Evolutionary conservation across 1,139 yeast species (phyloP).

Genomic region (Yamadazyma dendronema): DNA sequence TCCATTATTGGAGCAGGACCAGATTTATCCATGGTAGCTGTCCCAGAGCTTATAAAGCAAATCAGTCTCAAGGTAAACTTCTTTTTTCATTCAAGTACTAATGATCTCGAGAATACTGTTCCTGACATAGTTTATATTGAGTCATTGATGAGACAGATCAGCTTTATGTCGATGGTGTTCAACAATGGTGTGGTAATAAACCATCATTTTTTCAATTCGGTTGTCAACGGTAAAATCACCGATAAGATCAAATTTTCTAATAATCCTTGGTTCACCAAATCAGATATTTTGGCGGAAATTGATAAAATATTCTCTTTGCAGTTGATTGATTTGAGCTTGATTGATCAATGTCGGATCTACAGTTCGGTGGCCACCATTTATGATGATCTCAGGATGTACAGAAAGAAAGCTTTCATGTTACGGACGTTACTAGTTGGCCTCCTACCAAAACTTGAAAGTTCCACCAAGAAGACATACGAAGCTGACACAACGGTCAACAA

Average conservation of each 20-base stretch:
- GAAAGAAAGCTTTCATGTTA: constrained; percentile 72
- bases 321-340: constrained; percentile 41
- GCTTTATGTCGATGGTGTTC: constrained; percentile 56
- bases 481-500: constrained; percentile 4
- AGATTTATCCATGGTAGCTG: constrained; percentile 28
- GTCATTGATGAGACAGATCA: constrained; percentile 60
- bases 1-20: constrained; percentile 14
- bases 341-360: constrained; percentile 62
- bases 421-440: constrained; percentile 57
- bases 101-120: constrained; percentile 68
- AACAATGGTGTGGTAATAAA: constrained; percentile 50
- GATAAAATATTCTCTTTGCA: constrained; percentile 44
- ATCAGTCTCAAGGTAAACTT: constrained; percentile 46
- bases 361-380: constrained; percentile 67
- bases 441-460: constrained; percentile 38
- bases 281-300: constrained; percentile 51
- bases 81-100: constrained; percentile 59
- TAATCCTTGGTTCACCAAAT: constrained; percentile 22
- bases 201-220: constrained; percentile 36
- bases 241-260: constrained; percentile 7
- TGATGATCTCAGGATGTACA: constrained; percentile 53
- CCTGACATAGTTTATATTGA: constrained; percentile 85
- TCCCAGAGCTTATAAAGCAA: constrained; percentile 51
- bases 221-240: constrained; percentile 11
- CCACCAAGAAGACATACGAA: not conserved